Evolutionary conservation across 2,329 filamentous ascomycete genomes (phyloP).

Genomic region (Colletotrichum tofieldiae): DNA sequence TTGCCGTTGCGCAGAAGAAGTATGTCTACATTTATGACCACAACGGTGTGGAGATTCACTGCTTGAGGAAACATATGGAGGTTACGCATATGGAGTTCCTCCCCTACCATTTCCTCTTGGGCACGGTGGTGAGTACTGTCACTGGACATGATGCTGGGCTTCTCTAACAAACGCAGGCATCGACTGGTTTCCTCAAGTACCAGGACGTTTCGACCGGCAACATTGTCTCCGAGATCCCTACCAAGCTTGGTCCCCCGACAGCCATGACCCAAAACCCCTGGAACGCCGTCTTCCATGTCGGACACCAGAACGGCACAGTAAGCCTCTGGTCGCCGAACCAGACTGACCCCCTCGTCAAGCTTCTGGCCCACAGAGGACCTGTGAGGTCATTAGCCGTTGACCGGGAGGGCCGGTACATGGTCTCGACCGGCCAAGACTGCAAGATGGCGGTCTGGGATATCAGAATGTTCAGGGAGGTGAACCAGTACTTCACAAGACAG

Average conservation of each 20-base stretch:
- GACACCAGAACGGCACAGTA: slow-evolving; percentile 95
- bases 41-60: slow-evolving; percentile 92
- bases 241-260: slow-evolving; percentile 86
- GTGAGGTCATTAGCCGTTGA: slow-evolving; percentile 90
- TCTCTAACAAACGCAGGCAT: slow-evolving; percentile 67
- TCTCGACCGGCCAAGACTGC: slow-evolving; percentile 89
- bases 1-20: slow-evolving; percentile 96
- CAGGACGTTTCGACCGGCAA: slow-evolving; percentile 96
- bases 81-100: slow-evolving; percentile 95
- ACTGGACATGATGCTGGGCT: slow-evolving; percentile 3
- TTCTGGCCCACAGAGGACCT: slow-evolving; percentile 90
- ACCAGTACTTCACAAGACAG: slow-evolving; percentile 87
- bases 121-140: slow-evolving; percentile 78
- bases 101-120: slow-evolving; percentile 95
- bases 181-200: slow-evolving; percentile 90
- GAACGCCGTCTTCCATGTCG: slow-evolving; percentile 93
- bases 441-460: slow-evolving; percentile 98
- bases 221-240: slow-evolving; percentile 87
- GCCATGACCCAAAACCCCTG: slow-evolving; percentile 90
- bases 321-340: slow-evolving; percentile 97
- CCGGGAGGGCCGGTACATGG: slow-evolving; percentile 94
- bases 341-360: slow-evolving; percentile 88
- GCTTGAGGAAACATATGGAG: slow-evolving; percentile 90
- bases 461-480: slow-evolving; percentile 92
- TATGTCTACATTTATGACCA: slow-evolving; percentile 97